Conservation (phyloP, 257 asterid species). For the Solanum corneliomulleri region DNA sequence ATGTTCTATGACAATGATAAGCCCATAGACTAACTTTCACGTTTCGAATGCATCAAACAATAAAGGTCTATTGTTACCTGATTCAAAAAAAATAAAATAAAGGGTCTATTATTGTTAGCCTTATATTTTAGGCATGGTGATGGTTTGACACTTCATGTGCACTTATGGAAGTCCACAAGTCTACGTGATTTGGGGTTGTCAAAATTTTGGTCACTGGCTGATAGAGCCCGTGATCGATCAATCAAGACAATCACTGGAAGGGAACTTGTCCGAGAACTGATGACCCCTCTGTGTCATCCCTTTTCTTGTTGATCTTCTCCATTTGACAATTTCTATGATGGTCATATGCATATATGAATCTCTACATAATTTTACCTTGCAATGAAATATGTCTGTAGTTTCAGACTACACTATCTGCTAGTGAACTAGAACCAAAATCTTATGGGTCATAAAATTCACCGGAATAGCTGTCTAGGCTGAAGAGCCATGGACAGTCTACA, state of each 20-base stretch:
- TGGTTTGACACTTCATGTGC: neutral
- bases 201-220: neutral
- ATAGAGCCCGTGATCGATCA: neutral
- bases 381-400: neutral
- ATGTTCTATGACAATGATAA: neutral
- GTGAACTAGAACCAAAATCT: neutral
- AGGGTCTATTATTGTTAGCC: neutral
- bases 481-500: neutral
- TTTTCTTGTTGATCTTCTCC: neutral
- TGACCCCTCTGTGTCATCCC: neutral
- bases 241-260: neutral
- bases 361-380: neutral
- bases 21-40: neutral
- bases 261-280: neutral
- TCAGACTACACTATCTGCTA: neutral
- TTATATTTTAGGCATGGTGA: neutral
- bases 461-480: neutral
- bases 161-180: neutral
- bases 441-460: neutral
- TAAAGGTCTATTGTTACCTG: neutral
- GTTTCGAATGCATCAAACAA: neutral
- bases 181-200: neutral
- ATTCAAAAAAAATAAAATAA: too few relatives aligned
- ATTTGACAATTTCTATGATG: neutral
- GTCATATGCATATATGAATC: neutral